Evolutionary conservation across 495 filamentous ascomycete genomes (phyloP), one percentile per base, ranked within the genome.

Genomic region (Penicillium odoratum): DNA sequence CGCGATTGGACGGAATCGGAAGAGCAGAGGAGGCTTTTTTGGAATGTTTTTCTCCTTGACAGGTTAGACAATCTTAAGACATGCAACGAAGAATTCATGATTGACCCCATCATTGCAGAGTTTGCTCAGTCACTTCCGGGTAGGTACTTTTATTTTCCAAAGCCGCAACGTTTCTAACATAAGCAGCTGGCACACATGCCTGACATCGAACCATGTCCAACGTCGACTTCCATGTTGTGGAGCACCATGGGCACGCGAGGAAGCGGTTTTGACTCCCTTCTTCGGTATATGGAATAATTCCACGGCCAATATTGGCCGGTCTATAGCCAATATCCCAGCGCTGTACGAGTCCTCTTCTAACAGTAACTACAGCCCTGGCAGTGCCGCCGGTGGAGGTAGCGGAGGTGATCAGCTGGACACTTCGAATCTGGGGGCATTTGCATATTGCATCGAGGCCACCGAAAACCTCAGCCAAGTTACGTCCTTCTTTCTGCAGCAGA

Each of bases 21-120:
- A 62, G 80, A 83, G 60, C 70, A 78, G 11, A 66, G 81, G 6
- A 57, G 81, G 8, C 56, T 74, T 4, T 83, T 83, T 54, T 84
- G 81, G 81, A 75, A 70, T 69, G 69, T 67, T 1, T 69, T 69
- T 9, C 40, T 69, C 9, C 66, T 70, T 61, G 68, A 70, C 46
- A 53, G 68, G 10, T 70, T 13, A 15, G 13, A 13, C 11, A 15
- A 38, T 10, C 34, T 5, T 2, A 11, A 10, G 9, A 33, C 3
- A 33, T 33, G 2, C 3, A 10, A 33, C 9, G 5, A 6, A 10
- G 9, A 33, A 33, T 33, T 6, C 7, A 33, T 33, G 3, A 33
- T 10, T 33, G 31, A 33, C 9, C 5, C 31, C 31, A 7, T 6
- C 3, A 15, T 38, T 38, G 5, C 2, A 38, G 34, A 38, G 34